Evolutionary conservation across 2,329 filamentous ascomycete species (phyloP).

Genomic region (Aspergillus transmontanensis): DNA sequence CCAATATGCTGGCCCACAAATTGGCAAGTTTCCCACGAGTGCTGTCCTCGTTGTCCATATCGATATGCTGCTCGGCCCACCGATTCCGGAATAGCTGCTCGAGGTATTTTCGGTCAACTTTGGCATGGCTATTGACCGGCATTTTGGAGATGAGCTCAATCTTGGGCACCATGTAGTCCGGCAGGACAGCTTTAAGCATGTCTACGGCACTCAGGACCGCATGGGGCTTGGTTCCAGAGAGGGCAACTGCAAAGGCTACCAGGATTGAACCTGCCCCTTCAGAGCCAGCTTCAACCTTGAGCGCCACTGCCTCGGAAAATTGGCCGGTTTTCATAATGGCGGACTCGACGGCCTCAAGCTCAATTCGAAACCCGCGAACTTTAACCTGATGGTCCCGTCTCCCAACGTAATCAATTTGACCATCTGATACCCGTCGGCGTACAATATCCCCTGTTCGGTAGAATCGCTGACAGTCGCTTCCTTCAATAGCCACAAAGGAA

Average conservation of each 20-base stretch:
- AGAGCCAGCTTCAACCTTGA: neutral
- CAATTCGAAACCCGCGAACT: conserved; percentile 35
- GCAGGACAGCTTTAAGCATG: neutral
- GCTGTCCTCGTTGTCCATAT: conserved; percentile 11
- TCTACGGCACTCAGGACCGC: conserved; percentile 36
- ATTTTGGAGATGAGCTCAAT: conserved; percentile 64
- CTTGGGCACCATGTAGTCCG: conserved; percentile 62
- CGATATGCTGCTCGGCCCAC: neutral
- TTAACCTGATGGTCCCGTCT: conserved; percentile 39
- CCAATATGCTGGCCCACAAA: neutral
- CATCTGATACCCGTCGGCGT: conserved; percentile 28
- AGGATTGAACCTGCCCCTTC: conserved; percentile 3
- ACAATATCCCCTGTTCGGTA: conserved; percentile 41
- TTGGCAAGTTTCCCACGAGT: conserved; percentile 1
- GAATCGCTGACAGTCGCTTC: conserved; percentile 15
- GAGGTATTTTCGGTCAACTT: neutral
- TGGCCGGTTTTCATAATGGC: neutral
- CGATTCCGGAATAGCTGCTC: conserved; percentile 45
- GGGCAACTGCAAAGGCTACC: conserved; percentile 22
- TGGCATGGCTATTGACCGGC: neutral
- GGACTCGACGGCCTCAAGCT: conserved; percentile 34
- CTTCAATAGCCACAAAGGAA: conserved; percentile 23
- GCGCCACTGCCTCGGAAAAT: neutral
- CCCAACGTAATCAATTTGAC: conserved; percentile 31
- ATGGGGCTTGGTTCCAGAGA: neutral